Evolutionary conservation across 2,329 filamentous ascomycete genomes (phyloP).

Genomic region (Ramularia endophylla): DNA sequence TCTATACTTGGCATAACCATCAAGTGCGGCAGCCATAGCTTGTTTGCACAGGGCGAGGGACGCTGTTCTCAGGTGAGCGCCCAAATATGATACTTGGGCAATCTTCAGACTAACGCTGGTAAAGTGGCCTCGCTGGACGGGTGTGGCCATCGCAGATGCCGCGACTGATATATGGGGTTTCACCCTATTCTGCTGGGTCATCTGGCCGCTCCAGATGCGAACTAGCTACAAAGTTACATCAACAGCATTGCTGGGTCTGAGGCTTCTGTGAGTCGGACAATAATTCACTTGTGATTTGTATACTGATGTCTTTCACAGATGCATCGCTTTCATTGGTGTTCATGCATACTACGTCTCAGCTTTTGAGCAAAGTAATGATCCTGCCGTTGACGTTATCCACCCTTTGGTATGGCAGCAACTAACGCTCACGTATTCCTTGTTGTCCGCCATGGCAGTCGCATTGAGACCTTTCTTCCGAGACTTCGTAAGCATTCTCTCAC

Average conservation of each 20-base stretch:
- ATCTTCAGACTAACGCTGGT: not conserved
- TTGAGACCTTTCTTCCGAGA: constrained; percentile 13
- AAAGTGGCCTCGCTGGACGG: constrained; percentile 9
- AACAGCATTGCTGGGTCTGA: constrained; percentile 8
- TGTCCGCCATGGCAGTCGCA: constrained; percentile 13
- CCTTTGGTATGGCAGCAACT: constrained; percentile 13
- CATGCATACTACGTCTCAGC: constrained; percentile 7
- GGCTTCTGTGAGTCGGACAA: constrained; percentile 7
- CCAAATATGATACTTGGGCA: too few species aligned
- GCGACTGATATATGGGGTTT: constrained; percentile 11
- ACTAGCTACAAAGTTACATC: constrained; percentile 9
- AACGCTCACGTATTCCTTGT: constrained; percentile 8
- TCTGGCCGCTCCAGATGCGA: constrained; percentile 12
- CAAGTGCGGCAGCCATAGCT: constrained; percentile 6
- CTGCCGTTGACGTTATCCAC: constrained; percentile 4
- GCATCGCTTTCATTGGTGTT: constrained; percentile 6
- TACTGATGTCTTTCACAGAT: constrained; percentile 2
- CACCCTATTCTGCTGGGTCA: constrained; percentile 9
- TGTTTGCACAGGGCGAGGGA: not conserved
- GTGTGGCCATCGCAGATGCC: constrained; percentile 8
- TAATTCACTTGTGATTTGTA: not conserved
- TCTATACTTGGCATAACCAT: constrained; percentile 8
- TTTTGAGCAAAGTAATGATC: constrained; percentile 2
- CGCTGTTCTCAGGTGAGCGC: constrained; percentile 4
- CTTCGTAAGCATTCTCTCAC: not conserved